Base-by-base conservation (phyloP, 345 rosid genomes). In the Ceriops tagal region DNA sequence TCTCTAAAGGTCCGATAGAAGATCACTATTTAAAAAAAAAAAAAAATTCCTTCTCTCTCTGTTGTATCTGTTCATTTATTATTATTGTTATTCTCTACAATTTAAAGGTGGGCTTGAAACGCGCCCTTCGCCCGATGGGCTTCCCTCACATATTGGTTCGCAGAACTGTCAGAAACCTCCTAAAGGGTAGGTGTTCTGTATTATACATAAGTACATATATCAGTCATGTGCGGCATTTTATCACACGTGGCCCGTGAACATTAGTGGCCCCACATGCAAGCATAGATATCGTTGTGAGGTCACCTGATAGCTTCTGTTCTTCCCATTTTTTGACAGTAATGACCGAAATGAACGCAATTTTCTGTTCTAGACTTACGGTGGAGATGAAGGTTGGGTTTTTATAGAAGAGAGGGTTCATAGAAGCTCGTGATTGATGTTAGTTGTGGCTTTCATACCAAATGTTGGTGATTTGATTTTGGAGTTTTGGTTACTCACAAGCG, bases 401-500 rank as follows among this genome's bases (percentile, higher is more conserved):
- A 77, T 83, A 15, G 83, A 81, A 71, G 81, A 71, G 81, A 74
- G 18, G 61, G 6, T 22, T 28, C 72, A n/a, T 83, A 81, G 68
- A 21, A 1, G 31, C 46, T 71, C 22, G 74, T 81, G 4, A 60
- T 83, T 39, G 55, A 24, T 24, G 26, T 24, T 24, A 24, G 1
- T 24, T 24, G 26, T 24, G 26, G 26, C 26, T 24, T 24, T 24
- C 26, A 24, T 24, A 24, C 26, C 26, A 24, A 24, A 24, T 24
- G 26, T 24, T 24, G 26, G 26, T 24, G 26, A 24, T 24, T 24
- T 24, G 26, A 24, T 24, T 24, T 24, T 24, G 26, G 26, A 24
- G 26, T 24, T 24, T 24, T 24, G 26, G 26, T 24, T 24, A 24
- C 26, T 24, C 26, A 24, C 26, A 24, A 24, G 26, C 26, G 26